Evolutionary conservation across 2,329 filamentous ascomycete genomes (phyloP), one percentile per base, ranked within the genome.

Genomic region (Colletotrichum gloeosporioides): DNA sequence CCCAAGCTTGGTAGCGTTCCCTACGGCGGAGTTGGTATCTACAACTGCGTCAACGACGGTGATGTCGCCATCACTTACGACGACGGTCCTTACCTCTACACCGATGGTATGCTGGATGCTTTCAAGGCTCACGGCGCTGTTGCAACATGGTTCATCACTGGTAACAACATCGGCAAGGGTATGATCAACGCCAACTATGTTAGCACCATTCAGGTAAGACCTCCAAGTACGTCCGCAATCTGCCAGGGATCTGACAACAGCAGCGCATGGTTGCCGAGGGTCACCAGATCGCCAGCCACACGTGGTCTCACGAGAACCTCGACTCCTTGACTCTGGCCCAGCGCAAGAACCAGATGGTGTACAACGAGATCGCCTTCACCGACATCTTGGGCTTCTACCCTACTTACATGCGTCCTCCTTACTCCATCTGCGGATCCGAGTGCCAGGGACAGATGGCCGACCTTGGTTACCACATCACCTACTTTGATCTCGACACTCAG

Each of bases 231-330:
- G 8, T 3, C 8, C n/a, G 12, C 1, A 3, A 13, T 13, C 18
- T 8, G 8, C 9, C 3, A 6, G 4, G 6, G 3, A 13, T 39
- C 62, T 75, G 9, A 75, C 69, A 9, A 9, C 6, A 6, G 75
- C 81, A 87, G 78, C 83, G 85, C 25, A 88, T 89, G 85, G 78
- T 85, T 63, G 78, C 78, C 6, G 83, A 85, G 39, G 87, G 88
- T n/a, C 88, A 89, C 77, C 88, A 90, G 71, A 81, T 90, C 55
- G 88, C 83, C 55, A 86, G 85, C 71, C 88, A 90, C 78, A 88
- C 87, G 2, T 89, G 85, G 85, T 85, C 85, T 9, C 88, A 89
- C 78, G 80, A 84, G 69, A 84, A 89, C 77, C 82, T 88, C 6
- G 83, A 81, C 63, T 77, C 80, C 29, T 74, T 88, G 71, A 82